Percentiles rank a stretch among this genome's conserved stretches.
phyloP scores from a whole-genome alignment of 1,284 basidiomycete species.

The Ustilago sp. region DNA sequence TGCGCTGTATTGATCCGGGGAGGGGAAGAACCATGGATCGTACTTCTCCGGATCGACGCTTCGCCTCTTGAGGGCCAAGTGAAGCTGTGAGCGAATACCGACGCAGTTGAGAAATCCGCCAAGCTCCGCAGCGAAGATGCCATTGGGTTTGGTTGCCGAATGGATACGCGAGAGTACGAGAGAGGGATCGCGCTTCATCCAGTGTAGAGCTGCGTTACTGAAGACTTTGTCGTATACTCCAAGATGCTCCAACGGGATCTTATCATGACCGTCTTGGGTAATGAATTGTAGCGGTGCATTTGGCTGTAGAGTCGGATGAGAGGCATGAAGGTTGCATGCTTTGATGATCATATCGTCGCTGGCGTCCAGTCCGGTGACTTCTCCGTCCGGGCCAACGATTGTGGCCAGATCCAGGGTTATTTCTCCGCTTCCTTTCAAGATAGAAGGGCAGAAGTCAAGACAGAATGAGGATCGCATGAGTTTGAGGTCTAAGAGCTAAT shows the following conservation, averaged over 20 bases:
- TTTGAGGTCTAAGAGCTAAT: neutral
- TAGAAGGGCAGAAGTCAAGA: neutral
- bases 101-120: constrained; percentile 44
- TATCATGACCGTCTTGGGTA: constrained; percentile 31
- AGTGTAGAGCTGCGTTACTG: constrained; percentile 50
- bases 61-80: constrained; percentile 8
- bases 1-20: constrained; percentile 14
- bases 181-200: constrained; percentile 33
- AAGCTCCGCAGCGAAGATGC: constrained; percentile 37
- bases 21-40: constrained; percentile 50
- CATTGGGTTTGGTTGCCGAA: constrained; percentile 10
- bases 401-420: constrained; percentile 34
- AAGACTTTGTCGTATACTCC: constrained; percentile 42
- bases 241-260: neutral
- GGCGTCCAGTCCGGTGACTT: constrained; percentile 33
- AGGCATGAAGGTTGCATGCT: constrained; percentile 6
- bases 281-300: constrained; percentile 6
- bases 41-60: constrained; percentile 13
- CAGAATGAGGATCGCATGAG: neutral
- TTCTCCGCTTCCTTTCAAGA: constrained; percentile 36
- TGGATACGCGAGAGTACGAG: constrained; percentile 15
- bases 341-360: constrained; percentile 44
- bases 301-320: neutral
- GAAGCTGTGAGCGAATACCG: constrained; percentile 30
- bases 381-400: constrained; percentile 14